These are phyloP conservation scores for Omphalotus olearius DNA, from an alignment of 1,284 basidiomycete species.

Conservation along the genomic window DNA sequence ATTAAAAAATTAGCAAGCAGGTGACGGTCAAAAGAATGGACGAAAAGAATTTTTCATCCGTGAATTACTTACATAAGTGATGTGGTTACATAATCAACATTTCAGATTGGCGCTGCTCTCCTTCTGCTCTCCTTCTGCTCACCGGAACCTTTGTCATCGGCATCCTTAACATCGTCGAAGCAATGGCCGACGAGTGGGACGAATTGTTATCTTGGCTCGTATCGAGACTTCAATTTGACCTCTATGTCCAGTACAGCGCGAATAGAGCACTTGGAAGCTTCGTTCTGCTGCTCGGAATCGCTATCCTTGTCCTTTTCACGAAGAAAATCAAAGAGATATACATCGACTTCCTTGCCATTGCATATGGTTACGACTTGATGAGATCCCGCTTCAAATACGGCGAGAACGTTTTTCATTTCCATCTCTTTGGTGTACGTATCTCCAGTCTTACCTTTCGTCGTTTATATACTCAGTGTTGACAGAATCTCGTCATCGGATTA, in stretches of 20 bases:
- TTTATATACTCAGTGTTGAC: not conserved
- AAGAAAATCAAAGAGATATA: not conserved
- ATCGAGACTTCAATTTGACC: no score
- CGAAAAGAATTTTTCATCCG: no score
- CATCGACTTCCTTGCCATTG: not conserved
- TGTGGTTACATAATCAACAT: no score
- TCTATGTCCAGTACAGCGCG: not conserved
- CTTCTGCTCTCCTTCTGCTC: no score
- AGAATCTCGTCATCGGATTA: conserved; percentile 29
- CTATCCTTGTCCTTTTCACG: not conserved
- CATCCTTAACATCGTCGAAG: no score
- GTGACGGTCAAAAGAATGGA: no score
- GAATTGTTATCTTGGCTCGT: no score
- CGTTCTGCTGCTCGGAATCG: not conserved
- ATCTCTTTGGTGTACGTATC: conserved; percentile 22
- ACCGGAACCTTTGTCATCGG: no score
- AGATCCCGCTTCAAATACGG: conserved; percentile 11
- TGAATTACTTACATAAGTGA: no score
- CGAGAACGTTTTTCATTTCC: conserved; percentile 19
- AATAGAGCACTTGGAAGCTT: not conserved
- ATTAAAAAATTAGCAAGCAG: no score
- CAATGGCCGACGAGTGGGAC: not conserved
- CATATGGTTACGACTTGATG: conserved; percentile 1
- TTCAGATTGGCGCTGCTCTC: no score
- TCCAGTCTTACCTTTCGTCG: not conserved